Conservation (phyloP, 345 rosid genomes). For the Populus nigra region DNA sequence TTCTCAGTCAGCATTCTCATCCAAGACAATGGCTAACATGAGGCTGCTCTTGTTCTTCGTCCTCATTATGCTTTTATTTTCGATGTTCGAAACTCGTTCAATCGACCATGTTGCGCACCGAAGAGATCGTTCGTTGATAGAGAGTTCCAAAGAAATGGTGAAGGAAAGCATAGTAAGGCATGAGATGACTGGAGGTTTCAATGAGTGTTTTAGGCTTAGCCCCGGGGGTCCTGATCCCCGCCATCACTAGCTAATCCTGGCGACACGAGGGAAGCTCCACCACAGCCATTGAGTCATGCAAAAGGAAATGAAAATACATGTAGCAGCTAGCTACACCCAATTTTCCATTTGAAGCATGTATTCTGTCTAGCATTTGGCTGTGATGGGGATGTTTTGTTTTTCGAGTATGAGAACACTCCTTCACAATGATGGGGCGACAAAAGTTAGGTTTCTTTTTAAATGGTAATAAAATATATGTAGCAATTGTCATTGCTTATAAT, state of each 20-base stretch:
- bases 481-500: no score
- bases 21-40: slow-evolving; percentile 20
- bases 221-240: slow-evolving; percentile 74
- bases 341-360: not conserved
- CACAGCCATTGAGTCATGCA: not conserved
- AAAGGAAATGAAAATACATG: not conserved
- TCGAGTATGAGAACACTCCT: no score
- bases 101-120: slow-evolving; percentile 8
- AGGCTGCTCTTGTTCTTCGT: slow-evolving; percentile 23
- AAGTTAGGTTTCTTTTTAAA: no score
- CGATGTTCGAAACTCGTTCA: slow-evolving; percentile 32
- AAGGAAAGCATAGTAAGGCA: slow-evolving; percentile 40
- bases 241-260: slow-evolving; percentile 42
- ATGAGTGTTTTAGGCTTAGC: slow-evolving; percentile 38
- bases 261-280: not conserved
- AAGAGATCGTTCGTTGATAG: slow-evolving; percentile 34
- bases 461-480: no score
- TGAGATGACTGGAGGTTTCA: slow-evolving; percentile 16
- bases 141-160: slow-evolving; percentile 43
- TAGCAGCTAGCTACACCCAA: no score
- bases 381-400: no score
- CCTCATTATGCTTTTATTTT: slow-evolving; percentile 30
- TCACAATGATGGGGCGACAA: no score
- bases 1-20: no score
- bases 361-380: no score